Base-by-base conservation (phyloP, 2,329 filamentous ascomycete genomes). In the Pseudopithomyces chartarum region DNA sequence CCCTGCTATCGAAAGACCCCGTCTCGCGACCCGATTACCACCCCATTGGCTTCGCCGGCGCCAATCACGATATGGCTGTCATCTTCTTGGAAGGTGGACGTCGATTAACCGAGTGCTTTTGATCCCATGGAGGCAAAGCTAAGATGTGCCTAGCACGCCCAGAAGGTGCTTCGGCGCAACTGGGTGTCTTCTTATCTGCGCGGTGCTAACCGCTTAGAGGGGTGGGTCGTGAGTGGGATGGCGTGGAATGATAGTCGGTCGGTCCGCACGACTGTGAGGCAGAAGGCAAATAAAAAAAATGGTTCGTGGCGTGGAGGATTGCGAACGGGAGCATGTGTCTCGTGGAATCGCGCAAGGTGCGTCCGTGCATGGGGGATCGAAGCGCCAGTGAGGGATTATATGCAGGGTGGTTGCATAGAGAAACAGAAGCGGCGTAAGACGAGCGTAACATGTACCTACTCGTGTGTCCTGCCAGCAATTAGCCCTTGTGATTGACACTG, bases 1-100 rank as follows among this genome's bases (percentile, higher is more conserved):
- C 54, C 54, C 46, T 54, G 54, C 56, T 57, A 57, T 57, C 56
- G 46, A 29, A 36, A 20, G 26, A 52, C 50, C 42, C 34, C 26
- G 13, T 40, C 49, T 49, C 34, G 51, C 57, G 49, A 56, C 45
- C 52, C 52, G 52, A 52, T 42, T 56, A 17, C 56, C 52, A 45
- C 36, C 40, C 46, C 48, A 62, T 62, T 62, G 57, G 57, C 59
- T 45, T 54, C 34, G 11, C 17, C 5, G 20, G 32, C 42, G 17
- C 39, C 46, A 36, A 39, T 43, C 54, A 34, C 26, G 38, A 51
- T 52, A 51, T 40, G 10, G 22, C 32, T 38, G 33, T 52, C 29
- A 49, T 49, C 20, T 47, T 48, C 59, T 49, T 54, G 50, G 57
- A 62, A 62, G 59, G 57, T 58, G 59, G 29, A 42, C 56, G 6